Percentiles rank a stretch among this genome's conserved stretches.
Conservation (phyloP, 2,329 filamentous ascomycete genomes). For the Exophiala viscosa region DNA sequence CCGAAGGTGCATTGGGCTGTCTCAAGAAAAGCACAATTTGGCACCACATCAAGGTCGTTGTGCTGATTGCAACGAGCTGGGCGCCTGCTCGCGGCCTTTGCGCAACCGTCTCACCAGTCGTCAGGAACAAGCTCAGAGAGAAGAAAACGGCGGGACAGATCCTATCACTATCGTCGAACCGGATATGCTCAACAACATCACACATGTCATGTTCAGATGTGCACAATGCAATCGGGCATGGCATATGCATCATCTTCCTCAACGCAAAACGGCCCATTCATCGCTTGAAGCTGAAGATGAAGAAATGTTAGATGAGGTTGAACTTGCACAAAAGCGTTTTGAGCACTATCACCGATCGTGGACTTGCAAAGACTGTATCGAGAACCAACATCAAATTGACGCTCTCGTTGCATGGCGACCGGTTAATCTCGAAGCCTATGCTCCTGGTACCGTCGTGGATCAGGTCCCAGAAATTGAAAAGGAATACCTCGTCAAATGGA, state of each 20-base stretch:
- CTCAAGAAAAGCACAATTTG: constrained; percentile 63
- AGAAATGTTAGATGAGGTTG: constrained; percentile 40
- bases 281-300: constrained; percentile 32
- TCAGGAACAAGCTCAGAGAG: constrained; percentile 78
- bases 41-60: constrained; percentile 71
- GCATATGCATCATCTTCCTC: constrained; percentile 78
- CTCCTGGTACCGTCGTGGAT: constrained; percentile 50
- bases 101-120: constrained; percentile 66
- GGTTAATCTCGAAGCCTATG: constrained; percentile 54
- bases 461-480: constrained; percentile 71
- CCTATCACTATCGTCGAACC: constrained; percentile 64
- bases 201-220: constrained; percentile 81
- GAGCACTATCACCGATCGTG: constrained; percentile 71
- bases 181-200: constrained; percentile 67
- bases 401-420: constrained; percentile 88
- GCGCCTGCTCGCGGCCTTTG: constrained; percentile 70
- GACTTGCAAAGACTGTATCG: constrained; percentile 74
- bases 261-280: constrained; percentile 30
- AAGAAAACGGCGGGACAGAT: constrained; percentile 74
- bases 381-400: constrained; percentile 64
- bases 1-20: constrained; percentile 70
- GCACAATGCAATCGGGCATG: constrained; percentile 69
- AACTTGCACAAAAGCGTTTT: constrained; percentile 59
- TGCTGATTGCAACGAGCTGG: constrained; percentile 63
- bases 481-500: constrained; percentile 91